phyloP scores from a whole-genome alignment of 2,329 filamentous ascomycete species.

The Colletotrichum agaves region DNA sequence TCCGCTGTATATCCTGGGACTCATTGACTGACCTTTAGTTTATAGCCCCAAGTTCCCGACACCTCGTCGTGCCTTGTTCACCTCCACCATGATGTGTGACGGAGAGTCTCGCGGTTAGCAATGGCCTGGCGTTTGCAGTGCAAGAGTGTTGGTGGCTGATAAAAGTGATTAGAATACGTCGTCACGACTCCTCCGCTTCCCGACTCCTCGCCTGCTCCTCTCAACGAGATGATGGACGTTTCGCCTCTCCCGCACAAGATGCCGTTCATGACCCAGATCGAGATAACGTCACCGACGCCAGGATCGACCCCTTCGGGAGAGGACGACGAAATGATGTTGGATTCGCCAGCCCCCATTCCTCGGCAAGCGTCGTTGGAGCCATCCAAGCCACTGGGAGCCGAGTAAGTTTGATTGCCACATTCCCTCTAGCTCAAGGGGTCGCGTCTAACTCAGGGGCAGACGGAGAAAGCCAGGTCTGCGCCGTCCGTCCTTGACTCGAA shows the following conservation, averaged over 20 bases:
- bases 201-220: constrained; percentile 81
- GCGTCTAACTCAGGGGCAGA: constrained; percentile 51
- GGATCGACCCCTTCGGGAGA: constrained; percentile 57
- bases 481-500: constrained; percentile 78
- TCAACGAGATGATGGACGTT: constrained; percentile 88
- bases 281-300: constrained; percentile 78
- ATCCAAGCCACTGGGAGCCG: constrained; percentile 58
- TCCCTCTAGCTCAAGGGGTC: constrained; percentile 26
- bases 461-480: constrained; percentile 75
- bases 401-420: constrained; percentile 56
- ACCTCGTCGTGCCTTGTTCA: constrained; percentile 86
- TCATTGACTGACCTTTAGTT: constrained; percentile 40
- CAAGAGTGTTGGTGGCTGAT: constrained; percentile 39
- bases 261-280: constrained; percentile 72
- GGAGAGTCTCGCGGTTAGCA: constrained; percentile 69
- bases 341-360: constrained; percentile 64
- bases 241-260: constrained; percentile 92
- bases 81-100: constrained; percentile 72
- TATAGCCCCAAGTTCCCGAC: constrained; percentile 82
- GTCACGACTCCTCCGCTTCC: constrained; percentile 82
- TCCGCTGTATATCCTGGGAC: constrained; percentile 22
- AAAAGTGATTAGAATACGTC: constrained; percentile 67
- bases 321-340: constrained; percentile 64
- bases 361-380: constrained; percentile 61
- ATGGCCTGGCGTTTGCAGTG: constrained; percentile 37